Base-by-base conservation (phyloP, 192 early-diverging fungal genomes). In the Coemansia guatemalensis region DNA sequence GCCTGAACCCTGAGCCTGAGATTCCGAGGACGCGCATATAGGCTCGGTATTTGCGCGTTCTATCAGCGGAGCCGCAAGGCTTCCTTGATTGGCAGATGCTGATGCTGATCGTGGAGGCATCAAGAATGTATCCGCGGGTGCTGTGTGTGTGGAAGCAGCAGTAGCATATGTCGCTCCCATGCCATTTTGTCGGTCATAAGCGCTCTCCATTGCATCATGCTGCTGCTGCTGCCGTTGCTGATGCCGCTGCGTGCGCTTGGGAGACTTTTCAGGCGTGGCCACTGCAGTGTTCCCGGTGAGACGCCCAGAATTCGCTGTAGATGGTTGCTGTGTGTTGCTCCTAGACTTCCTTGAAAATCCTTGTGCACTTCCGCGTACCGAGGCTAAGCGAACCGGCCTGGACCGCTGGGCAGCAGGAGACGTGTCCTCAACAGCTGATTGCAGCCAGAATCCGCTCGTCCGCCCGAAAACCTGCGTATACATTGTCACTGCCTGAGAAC, bases 41-140 rank as follows among this genome's bases (percentile, higher is more conserved):
- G 77, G 77, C 65, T 74, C 71, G 21, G 77, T 80, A 64, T 74
- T 80, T 58, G 77, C 68, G 48, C 77, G 48, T 8, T 17, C 48
- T 21, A 65, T 44, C 9, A 1, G 50, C 4, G 59, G 69, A 27
- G 29, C 63, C 26, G 41, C 39, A 27, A 12, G 39, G n/a, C 3
- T 5, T 11, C 17, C 29, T n/a, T 51, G 50, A 21, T 51, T 12
- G 49, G 7, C 7, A 53, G 18, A 55, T 26, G 23, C 41, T 35
- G 20, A 11, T 48, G 23, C 18, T 26, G 12, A 8, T 47, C 26
- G 18, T 22, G 22, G 12, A n/a, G 35, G 9, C 9, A 39, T 8
- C 35, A 39, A 39, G 9, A 39, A 39, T 39, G 9, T 39, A 39
- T 39, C 35, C 9, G 35, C 9, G 9, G 35, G 11, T 39, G 35